Evolutionary conservation across 2,329 filamentous ascomycete genomes (phyloP).

Genomic region (Pseudogymnoascus sp.): DNA sequence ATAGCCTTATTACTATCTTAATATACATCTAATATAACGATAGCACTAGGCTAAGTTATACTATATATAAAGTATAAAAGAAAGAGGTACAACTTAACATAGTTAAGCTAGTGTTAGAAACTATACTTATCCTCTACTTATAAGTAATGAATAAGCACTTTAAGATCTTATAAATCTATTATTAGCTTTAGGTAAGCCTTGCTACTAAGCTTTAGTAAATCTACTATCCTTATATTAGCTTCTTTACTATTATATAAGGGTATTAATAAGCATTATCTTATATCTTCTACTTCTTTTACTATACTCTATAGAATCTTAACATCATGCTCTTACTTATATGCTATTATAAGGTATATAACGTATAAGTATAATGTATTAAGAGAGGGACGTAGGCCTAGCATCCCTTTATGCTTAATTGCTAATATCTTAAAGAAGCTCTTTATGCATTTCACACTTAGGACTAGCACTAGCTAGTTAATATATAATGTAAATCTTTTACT

Average conservation of each 20-base stretch:
- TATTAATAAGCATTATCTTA: background rate
- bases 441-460: background rate
- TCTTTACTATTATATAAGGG: background rate
- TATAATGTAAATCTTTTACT: background rate
- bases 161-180: no score
- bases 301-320: background rate
- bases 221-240: background rate
- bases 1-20: background rate
- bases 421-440: background rate
- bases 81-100: background rate
- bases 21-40: background rate
- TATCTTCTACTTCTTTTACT: background rate
- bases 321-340: background rate
- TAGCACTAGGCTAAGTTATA: background rate
- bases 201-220: no score
- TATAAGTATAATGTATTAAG: background rate
- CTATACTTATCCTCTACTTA: no score
- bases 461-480: background rate
- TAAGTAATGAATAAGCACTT: no score
- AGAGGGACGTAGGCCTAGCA: background rate
- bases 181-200: background rate
- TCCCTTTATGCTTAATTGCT: background rate
- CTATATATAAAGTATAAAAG: background rate
- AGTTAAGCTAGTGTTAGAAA: background rate
- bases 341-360: background rate